phyloP scores from a whole-genome alignment of 1,284 basidiomycete genomes.

The Moniliella sp. region DNA sequence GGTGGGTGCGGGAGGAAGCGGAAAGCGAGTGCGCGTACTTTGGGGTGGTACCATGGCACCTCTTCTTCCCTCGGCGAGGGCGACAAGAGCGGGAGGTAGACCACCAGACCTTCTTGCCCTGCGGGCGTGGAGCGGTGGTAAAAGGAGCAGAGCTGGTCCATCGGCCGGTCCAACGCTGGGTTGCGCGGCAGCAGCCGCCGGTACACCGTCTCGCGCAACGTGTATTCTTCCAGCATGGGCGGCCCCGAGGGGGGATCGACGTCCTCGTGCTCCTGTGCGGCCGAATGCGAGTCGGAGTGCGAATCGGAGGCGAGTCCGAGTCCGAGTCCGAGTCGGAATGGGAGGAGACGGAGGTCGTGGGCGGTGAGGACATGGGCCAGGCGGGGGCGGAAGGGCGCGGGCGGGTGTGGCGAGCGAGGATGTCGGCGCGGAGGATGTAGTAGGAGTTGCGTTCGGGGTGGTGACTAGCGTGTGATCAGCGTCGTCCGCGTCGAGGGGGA shows the following conservation, averaged over 20 bases:
- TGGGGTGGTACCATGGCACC: slow-evolving; percentile 29
- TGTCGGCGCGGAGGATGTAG: slow-evolving; percentile 22
- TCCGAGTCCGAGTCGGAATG: too few relatives aligned
- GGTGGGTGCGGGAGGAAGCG: slow-evolving; percentile 4
- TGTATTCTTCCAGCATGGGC: neutral
- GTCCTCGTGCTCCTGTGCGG: neutral
- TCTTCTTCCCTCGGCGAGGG: slow-evolving; percentile 1
- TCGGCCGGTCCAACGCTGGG: slow-evolving; percentile 8
- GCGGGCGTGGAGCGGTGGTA: neutral
- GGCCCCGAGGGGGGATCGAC: neutral
- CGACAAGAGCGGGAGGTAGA: slow-evolving; percentile 7
- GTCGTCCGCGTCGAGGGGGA: neutral
- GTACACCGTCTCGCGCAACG: neutral
- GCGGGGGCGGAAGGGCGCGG: too few relatives aligned
- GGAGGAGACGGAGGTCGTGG: too few relatives aligned
- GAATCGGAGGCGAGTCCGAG: too few relatives aligned
- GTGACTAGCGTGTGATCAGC: slow-evolving; percentile 4
- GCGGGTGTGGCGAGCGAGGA: slow-evolving; percentile 6
- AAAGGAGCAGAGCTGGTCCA: slow-evolving; percentile 11
- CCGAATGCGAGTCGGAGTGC: too few relatives aligned
- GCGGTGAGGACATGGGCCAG: too few relatives aligned
- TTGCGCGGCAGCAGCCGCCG: slow-evolving; percentile 9
- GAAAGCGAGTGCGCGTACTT: slow-evolving; percentile 20
- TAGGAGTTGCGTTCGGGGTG: slow-evolving; percentile 25
- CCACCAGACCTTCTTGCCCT: slow-evolving; percentile 5